Conservation (phyloP, 345 rosid species). For the Eucalyptus cladocalyx region DNA sequence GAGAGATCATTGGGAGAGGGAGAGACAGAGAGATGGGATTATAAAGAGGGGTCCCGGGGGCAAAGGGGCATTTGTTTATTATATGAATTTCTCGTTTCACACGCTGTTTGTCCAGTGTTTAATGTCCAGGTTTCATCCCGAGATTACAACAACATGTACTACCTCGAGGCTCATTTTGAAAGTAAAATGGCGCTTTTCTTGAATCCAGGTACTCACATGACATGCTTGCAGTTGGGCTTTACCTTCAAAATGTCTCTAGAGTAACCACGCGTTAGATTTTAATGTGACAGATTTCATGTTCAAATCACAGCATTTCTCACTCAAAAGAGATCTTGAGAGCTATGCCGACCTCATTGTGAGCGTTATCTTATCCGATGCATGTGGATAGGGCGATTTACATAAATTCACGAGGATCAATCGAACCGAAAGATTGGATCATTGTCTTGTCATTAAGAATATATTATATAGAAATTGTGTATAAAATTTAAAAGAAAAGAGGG, state of each 20-base stretch:
- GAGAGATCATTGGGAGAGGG: not conserved
- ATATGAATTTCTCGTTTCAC: not conserved
- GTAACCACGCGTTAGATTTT: rapidly evolving
- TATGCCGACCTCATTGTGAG: not conserved
- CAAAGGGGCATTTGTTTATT: not conserved
- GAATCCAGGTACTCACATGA: not conserved
- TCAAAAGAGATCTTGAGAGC: not conserved
- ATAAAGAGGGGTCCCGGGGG: slow-evolving; percentile 13
- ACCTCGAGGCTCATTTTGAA: not conserved
- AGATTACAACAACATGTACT: not conserved
- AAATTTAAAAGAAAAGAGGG: not conserved
- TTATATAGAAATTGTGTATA: not conserved
- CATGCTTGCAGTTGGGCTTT: not conserved
- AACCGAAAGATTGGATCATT: not conserved
- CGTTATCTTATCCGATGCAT: rapidly evolving
- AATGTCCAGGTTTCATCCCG: not conserved
- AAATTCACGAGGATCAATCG: not conserved
- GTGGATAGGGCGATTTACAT: not conserved
- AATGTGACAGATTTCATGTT: not conserved
- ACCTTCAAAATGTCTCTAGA: not conserved
- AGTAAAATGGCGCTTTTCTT: not conserved
- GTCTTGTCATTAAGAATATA: not conserved
- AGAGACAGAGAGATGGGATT: not conserved
- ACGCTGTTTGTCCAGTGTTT: not conserved
- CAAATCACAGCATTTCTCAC: not conserved